Evolutionary conservation across 1,139 yeast genomes (phyloP).

Genomic region (Sugiyamaella pinicola): DNA sequence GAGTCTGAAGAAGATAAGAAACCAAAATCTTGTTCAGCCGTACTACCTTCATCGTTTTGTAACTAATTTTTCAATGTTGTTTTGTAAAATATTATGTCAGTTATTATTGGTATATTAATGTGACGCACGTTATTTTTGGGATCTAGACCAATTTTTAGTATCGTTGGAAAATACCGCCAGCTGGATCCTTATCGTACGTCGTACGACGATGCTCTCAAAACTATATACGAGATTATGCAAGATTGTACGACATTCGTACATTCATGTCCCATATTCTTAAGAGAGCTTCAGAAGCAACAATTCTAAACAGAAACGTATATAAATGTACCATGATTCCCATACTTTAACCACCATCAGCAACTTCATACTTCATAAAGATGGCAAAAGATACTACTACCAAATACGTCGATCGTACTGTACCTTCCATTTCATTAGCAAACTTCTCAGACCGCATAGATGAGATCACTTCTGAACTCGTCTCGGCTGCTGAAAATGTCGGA

Average conservation of each 20-base stretch:
- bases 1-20: too few species aligned
- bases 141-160: neutral
- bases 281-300: too few species aligned
- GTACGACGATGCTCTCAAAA: neutral
- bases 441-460: neutral
- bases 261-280: too few species aligned
- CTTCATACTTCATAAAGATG: neutral
- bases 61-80: neutral
- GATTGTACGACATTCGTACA: neutral
- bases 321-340: too few species aligned
- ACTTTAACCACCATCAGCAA: too few species aligned
- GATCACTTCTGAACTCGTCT: conserved; percentile 3
- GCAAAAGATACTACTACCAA: neutral
- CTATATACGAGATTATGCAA: neutral
- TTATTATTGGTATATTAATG: neutral
- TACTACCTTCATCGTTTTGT: too few species aligned
- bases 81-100: neutral
- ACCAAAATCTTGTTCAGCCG: neutral
- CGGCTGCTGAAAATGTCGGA: conserved; percentile 18
- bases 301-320: too few species aligned
- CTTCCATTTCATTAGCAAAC: neutral
- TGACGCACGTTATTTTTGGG: neutral
- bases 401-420: neutral
- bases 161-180: neutral
- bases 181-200: too few species aligned